Evolutionary conservation across 169 alveolate species (phyloP).

Genomic region (Nephromyces sp.): DNA sequence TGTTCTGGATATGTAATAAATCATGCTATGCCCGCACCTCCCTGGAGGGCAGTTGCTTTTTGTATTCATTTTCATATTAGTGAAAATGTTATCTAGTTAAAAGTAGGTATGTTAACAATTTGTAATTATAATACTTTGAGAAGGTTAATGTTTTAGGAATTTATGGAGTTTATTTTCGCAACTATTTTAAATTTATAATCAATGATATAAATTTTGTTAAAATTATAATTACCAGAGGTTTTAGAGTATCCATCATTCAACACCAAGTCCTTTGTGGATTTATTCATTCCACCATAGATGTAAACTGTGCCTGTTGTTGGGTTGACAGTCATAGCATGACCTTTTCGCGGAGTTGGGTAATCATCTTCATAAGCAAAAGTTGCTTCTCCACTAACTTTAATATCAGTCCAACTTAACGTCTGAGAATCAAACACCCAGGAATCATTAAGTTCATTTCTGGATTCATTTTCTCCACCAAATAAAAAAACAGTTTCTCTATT

Average conservation of each 20-base stretch:
- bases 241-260: neutral
- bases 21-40: constrained; percentile 5
- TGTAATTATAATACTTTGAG: too few relatives aligned
- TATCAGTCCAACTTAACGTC: too few relatives aligned
- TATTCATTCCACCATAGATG: neutral
- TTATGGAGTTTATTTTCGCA: too few relatives aligned
- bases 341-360: neutral
- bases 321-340: neutral
- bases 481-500: neutral
- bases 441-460: neutral
- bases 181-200: too few relatives aligned
- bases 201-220: too few relatives aligned
- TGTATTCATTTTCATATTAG: neutral
- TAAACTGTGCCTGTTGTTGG: neutral
- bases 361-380: too few relatives aligned
- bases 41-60: neutral
- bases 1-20: neutral
- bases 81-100: neutral
- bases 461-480: constrained; percentile 8
- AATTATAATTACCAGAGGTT: neutral
- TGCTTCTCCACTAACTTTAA: too few relatives aligned
- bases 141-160: too few relatives aligned
- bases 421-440: constrained; percentile 20
- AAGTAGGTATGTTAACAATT: too few relatives aligned
- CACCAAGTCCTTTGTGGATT: neutral